Evolutionary conservation across 192 early-diverging fungal genomes (phyloP).

Genomic region (Coemansia biformis): DNA sequence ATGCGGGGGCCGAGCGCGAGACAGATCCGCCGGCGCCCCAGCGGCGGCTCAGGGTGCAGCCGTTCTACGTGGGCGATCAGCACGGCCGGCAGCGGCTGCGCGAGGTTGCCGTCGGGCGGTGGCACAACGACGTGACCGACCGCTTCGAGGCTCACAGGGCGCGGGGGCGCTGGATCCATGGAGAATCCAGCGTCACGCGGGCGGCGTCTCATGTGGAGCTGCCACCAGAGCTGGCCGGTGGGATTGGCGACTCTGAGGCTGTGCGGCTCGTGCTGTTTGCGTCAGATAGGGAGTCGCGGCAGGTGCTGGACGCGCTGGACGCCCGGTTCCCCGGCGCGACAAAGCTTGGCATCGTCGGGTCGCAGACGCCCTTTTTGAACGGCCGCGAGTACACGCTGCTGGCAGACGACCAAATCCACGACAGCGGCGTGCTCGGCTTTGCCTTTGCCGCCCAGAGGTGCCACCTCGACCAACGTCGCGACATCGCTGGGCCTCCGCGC

Average conservation of each 20-base stretch:
- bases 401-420: not conserved
- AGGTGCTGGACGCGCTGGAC: constrained; percentile 28
- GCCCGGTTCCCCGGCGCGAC: constrained; percentile 21
- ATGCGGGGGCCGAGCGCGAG: not conserved
- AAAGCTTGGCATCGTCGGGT: constrained; percentile 39
- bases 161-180: constrained; percentile 4
- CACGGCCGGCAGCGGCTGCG: constrained; percentile 44
- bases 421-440: constrained; percentile 28
- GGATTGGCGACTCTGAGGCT: constrained; percentile 1
- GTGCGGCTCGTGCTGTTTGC: constrained; percentile 28
- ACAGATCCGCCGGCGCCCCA: no score
- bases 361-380: constrained; percentile 44
- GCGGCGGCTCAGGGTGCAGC: constrained; percentile 3
- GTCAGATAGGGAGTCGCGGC: constrained; percentile 29
- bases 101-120: constrained; percentile 37
- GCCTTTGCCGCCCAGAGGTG: constrained; percentile 13
- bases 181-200: constrained; percentile 22
- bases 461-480: no score
- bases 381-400: constrained; percentile 33
- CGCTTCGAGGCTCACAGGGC: constrained; percentile 4
- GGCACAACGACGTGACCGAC: constrained; percentile 33
- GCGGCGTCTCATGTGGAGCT: constrained; percentile 24
- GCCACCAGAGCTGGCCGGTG: constrained; percentile 17
- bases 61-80: constrained; percentile 41
- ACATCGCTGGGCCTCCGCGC: not conserved